A percentile compares a stretch with the other conserved stretches of the same genome.
Evolutionary conservation across 805 yeast genomes (phyloP).

Genomic region (Metschnikowia lachancei): DNA sequence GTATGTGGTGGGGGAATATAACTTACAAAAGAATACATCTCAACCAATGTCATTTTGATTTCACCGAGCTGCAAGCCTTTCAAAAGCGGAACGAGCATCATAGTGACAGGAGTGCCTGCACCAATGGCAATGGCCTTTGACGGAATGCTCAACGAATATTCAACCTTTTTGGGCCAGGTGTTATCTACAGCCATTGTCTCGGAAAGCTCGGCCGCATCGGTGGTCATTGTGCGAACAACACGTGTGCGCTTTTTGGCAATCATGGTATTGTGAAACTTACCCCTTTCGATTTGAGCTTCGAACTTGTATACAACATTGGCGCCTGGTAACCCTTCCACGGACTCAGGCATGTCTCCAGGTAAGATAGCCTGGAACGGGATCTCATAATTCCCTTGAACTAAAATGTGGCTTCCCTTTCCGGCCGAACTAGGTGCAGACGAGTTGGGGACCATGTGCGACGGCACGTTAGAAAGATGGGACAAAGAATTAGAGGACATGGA

Average conservation of each 20-base stretch:
- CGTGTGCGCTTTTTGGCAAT: slow-evolving; percentile 69
- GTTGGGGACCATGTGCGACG: slow-evolving; percentile 13
- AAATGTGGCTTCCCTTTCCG: slow-evolving; percentile 34
- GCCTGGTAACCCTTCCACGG: slow-evolving; percentile 85
- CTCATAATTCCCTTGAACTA: slow-evolving; percentile 79
- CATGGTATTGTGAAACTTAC: slow-evolving; percentile 67
- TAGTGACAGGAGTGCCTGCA: slow-evolving; percentile 63
- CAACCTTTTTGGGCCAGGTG: slow-evolving; percentile 93
- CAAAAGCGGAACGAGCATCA: slow-evolving; percentile 71
- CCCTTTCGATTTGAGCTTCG: slow-evolving; percentile 79
- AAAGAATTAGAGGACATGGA: slow-evolving; percentile 36
- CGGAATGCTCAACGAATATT: slow-evolving; percentile 83
- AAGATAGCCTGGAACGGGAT: slow-evolving; percentile 82
- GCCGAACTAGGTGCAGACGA: slow-evolving; percentile 29
- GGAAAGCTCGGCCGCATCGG: slow-evolving; percentile 82
- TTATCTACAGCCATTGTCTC: slow-evolving; percentile 94
- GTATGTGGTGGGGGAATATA: slow-evolving; percentile 52
- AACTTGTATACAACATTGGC: slow-evolving; percentile 70
- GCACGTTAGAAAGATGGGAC: slow-evolving; percentile 20
- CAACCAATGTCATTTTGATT: slow-evolving; percentile 66
- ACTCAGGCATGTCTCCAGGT: slow-evolving; percentile 83
- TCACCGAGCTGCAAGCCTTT: slow-evolving; percentile 80
- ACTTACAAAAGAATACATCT: slow-evolving; percentile 61
- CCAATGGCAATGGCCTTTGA: slow-evolving; percentile 90
- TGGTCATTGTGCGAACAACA: slow-evolving; percentile 79